phyloP scores from a whole-genome alignment of 139 green algal genomes.

The Protoeuglena noctilucae region DNA sequence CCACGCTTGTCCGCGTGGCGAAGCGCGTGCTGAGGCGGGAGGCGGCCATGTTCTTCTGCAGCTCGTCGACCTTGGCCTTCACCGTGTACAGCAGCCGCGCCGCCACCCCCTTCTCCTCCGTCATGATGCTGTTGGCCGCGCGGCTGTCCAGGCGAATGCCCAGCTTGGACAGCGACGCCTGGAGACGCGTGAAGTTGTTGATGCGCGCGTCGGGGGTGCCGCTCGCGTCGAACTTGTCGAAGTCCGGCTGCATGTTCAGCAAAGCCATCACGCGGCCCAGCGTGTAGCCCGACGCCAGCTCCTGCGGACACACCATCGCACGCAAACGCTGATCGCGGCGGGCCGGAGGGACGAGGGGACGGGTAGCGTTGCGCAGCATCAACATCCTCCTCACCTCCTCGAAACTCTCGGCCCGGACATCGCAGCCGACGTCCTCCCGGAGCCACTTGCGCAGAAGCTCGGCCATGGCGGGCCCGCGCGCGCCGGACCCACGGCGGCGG shows the following conservation, averaged over 20 bases:
- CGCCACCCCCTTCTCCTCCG: conserved; percentile 36
- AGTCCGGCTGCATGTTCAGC: conserved; percentile 48
- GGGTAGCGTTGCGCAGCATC: no score
- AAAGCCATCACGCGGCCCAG: conserved; percentile 37
- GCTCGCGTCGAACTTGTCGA: conserved; percentile 31
- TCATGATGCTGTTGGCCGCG: conserved; percentile 37
- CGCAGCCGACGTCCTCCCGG: no score
- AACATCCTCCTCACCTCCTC: no score
- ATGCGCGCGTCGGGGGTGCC: conserved; percentile 40
- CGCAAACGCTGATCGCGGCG: no score
- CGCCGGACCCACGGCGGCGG: no score
- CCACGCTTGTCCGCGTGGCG: conserved; percentile 7
- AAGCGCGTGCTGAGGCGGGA: conserved; percentile 9
- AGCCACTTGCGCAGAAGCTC: no score
- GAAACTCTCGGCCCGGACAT: no score
- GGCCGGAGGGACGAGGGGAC: no score
- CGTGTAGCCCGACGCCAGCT: conserved; percentile 44
- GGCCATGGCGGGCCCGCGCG: no score
- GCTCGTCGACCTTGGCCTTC: conserved; percentile 21
- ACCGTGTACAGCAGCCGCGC: conserved; percentile 37
- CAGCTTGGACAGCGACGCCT: conserved; percentile 39
- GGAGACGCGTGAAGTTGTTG: conserved; percentile 52
- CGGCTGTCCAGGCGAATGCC: conserved; percentile 30
- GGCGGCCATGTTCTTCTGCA: conserved; percentile 23
- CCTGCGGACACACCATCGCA: no score